A percentile compares a stretch with the other conserved stretches of the same genome.
Evolutionary conservation across 1,284 basidiomycete genomes (phyloP).

Genomic region (Coriolopsis trogii): DNA sequence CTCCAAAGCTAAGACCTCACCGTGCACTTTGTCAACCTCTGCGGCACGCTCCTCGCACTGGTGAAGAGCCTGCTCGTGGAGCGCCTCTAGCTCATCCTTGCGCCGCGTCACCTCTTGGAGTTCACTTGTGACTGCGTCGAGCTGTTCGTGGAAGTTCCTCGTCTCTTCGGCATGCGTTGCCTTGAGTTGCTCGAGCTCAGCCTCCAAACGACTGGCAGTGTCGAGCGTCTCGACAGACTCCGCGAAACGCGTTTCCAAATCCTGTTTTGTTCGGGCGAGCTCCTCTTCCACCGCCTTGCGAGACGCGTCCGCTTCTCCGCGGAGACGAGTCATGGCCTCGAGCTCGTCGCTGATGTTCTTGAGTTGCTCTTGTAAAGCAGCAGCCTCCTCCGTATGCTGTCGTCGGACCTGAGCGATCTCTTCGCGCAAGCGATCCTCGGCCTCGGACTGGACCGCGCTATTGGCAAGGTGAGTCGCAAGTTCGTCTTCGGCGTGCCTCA

Average conservation of each 20-base stretch:
- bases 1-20: slow-evolving; percentile 23
- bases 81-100: slow-evolving; percentile 26
- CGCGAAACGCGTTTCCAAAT: slow-evolving; percentile 27
- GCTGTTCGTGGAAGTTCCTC: slow-evolving; percentile 10
- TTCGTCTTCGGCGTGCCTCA: slow-evolving; percentile 29
- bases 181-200: slow-evolving; percentile 25
- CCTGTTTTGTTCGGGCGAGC: slow-evolving; percentile 21
- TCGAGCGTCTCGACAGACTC: slow-evolving; percentile 28
- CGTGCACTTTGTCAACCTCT: slow-evolving; percentile 15
- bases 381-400: slow-evolving; percentile 43
- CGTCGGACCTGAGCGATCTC: slow-evolving; percentile 40
- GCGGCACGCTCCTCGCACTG: slow-evolving; percentile 32
- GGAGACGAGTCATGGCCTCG: slow-evolving; percentile 35
- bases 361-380: slow-evolving; percentile 40
- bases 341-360: slow-evolving; percentile 37
- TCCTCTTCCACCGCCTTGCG: slow-evolving; percentile 26
- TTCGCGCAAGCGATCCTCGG: slow-evolving; percentile 23
- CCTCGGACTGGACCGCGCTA: slow-evolving; percentile 18
- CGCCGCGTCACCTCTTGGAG: slow-evolving; percentile 7
- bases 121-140: slow-evolving; percentile 11
- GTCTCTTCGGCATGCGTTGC: slow-evolving; percentile 19
- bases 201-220: slow-evolving; percentile 18
- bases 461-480: slow-evolving; percentile 22
- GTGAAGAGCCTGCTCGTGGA: slow-evolving; percentile 21
- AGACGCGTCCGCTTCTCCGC: slow-evolving; percentile 28